A percentile compares a stretch with the other conserved stretches of the same genome.
phyloP scores from a whole-genome alignment of 805 yeast species.

The Wickerhamiella musiphila region DNA sequence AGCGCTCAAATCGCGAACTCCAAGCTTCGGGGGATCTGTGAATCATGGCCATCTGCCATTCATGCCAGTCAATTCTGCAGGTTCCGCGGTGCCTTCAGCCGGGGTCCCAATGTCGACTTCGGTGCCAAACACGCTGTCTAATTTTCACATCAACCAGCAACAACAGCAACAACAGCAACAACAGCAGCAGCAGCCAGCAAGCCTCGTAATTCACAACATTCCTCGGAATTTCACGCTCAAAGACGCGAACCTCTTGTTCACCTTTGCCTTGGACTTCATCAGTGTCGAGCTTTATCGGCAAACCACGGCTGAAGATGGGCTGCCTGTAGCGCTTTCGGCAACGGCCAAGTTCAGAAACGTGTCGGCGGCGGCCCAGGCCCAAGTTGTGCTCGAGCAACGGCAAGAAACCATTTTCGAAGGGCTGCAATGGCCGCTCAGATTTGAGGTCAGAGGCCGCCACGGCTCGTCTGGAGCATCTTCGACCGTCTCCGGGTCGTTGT shows the following conservation, averaged over 20 bases:
- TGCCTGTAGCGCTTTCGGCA: constrained; percentile 14
- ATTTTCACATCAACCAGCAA: too few relatives aligned
- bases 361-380: constrained; percentile 19
- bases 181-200: constrained; percentile 1
- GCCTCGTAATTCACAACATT: constrained; percentile 18
- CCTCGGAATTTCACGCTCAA: constrained; percentile 24
- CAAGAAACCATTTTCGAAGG: constrained; percentile 15
- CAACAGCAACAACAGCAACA: too few relatives aligned
- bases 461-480: not conserved
- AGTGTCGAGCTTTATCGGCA: constrained; percentile 19
- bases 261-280: constrained; percentile 24
- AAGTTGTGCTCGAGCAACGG: constrained; percentile 16
- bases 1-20: not conserved
- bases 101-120: too few relatives aligned
- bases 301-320: constrained; percentile 10
- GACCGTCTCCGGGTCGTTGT: not conserved
- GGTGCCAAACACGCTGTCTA: too few relatives aligned
- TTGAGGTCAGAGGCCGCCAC: constrained; percentile 4
- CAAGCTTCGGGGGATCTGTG: too few relatives aligned
- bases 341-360: constrained; percentile 18
- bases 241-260: constrained; percentile 24
- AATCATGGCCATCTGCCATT: too few relatives aligned
- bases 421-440: constrained; percentile 5
- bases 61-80: too few relatives aligned
- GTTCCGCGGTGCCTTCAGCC: too few relatives aligned